phyloP scores from a whole-genome alignment of 2,329 filamentous ascomycete genomes.

The Clarireedia monteithiana region DNA sequence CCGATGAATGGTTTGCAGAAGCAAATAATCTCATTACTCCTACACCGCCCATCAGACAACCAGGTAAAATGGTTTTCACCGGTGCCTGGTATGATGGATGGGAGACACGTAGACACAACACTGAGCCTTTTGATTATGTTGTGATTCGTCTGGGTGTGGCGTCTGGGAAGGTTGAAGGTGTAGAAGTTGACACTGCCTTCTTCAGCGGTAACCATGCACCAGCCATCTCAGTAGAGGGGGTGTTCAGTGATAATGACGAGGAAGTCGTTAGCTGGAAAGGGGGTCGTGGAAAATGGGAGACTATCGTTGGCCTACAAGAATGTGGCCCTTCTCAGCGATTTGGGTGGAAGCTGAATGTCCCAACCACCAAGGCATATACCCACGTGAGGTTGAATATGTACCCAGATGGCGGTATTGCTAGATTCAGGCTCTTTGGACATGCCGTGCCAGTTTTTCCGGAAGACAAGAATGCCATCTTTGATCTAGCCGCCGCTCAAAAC shows the following conservation, averaged over 20 bases:
- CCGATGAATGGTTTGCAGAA: conserved; percentile 63
- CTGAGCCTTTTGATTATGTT: conserved; percentile 58
- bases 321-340: conserved; percentile 69
- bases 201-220: conserved; percentile 80
- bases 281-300: conserved; percentile 57
- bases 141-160: conserved; percentile 59
- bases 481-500: conserved; percentile 71
- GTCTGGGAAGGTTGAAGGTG: conserved; percentile 62
- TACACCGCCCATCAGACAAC: conserved; percentile 53
- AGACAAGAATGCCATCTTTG: conserved; percentile 57
- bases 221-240: conserved; percentile 69
- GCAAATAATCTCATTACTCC: conserved; percentile 57
- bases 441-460: conserved; percentile 70
- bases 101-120: conserved; percentile 61
- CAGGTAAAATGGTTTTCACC: conserved; percentile 60
- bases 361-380: conserved; percentile 61
- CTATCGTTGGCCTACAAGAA: conserved; percentile 60
- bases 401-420: conserved; percentile 74
- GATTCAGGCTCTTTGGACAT: conserved; percentile 70
- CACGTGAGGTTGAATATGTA: conserved; percentile 80
- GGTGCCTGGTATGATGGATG: conserved; percentile 66
- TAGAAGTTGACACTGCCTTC: conserved; percentile 75
- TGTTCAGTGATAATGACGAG: conserved; percentile 58
- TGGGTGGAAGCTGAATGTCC: conserved; percentile 57
- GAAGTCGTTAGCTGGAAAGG: conserved; percentile 58